Conservation (phyloP, 1,139 yeast genomes). For the Lodderomyces parapsilosis region DNA sequence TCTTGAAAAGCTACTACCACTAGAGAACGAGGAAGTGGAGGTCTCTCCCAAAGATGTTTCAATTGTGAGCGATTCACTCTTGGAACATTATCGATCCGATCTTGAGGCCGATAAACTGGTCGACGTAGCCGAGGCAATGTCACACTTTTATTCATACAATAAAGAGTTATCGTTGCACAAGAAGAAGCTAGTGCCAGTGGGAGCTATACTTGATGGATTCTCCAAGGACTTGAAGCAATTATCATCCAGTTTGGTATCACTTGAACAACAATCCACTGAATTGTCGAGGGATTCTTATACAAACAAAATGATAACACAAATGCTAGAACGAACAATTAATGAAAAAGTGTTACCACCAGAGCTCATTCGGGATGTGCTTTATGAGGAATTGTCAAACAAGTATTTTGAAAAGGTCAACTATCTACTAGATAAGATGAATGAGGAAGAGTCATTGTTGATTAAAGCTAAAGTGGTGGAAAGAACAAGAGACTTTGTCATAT, state of each 20-base stretch:
- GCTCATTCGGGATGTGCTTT: slow-evolving; percentile 45
- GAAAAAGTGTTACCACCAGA: slow-evolving; percentile 77
- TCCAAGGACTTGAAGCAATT: slow-evolving; percentile 56
- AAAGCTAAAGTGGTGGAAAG: slow-evolving; percentile 60
- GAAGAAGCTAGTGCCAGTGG: slow-evolving; percentile 35
- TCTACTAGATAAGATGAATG: slow-evolving; percentile 18
- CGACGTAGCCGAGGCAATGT: slow-evolving; percentile 5
- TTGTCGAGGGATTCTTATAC: slow-evolving; percentile 39
- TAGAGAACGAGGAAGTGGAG: background rate
- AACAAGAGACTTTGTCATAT: slow-evolving; percentile 65
- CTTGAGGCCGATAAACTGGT: slow-evolving; percentile 3
- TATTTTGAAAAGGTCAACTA: slow-evolving; percentile 66
- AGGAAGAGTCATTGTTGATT: slow-evolving; percentile 42
- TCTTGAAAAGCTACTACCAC: slow-evolving; percentile 11
- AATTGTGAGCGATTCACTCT: slow-evolving; percentile 6
- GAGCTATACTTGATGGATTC: slow-evolving; percentile 48
- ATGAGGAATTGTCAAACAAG: slow-evolving; percentile 44
- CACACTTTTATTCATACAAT: slow-evolving; percentile 5
- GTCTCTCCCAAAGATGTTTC: background rate
- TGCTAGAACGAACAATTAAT: slow-evolving; percentile 68
- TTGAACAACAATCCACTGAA: slow-evolving; percentile 51
- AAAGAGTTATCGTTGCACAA: slow-evolving; percentile 33
- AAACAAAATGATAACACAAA: slow-evolving; percentile 55
- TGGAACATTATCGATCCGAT: slow-evolving; percentile 10
- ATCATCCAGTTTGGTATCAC: slow-evolving; percentile 57